Evolutionary conservation across 73 alveolate species (phyloP), one percentile per base, ranked within the genome.

Genomic region (Stentor coeruleus): DNA sequence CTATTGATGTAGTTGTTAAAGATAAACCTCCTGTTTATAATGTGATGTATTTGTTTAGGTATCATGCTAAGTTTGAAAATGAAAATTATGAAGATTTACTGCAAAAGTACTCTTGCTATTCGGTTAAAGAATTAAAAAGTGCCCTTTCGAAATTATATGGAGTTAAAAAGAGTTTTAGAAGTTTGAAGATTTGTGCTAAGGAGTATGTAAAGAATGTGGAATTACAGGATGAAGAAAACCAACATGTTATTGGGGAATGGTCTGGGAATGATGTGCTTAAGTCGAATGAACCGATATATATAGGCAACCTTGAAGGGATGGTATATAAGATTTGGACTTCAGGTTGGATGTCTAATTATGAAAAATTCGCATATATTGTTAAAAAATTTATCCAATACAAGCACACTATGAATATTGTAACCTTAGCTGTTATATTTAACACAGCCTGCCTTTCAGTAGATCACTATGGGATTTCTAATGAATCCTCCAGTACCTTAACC

Each of bases 401-500:
- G 33, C 14, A 15, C 1, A 20, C 37, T 26, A 33, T 20, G 11
- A 20, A 75, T 38, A 74, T 85, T 38, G 85, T 91, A 92, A 87
- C 91, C 31, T 26, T 88, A 14, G 39, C 85, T 11, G 94, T 91
- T 33, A 39, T 59, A 57, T 72, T 83, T 15, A 93, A 93, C 87
- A 93, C 98, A 14, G 84, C 91, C 3, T 86, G 80, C 0, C 88
- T 93, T 31, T 84, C 95, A 42, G 81, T 91, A 76, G 96, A 91
- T 60, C 82, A 87, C 72, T 91, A 93, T 72, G 93, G 92, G 0
- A 88, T 88, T n/a, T 38, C 37, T 39, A 74, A 58, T 58, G 3
- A 33, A 2, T 93, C 90, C 88, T 83, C 83, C 38, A 59, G 38
- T 26, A 33, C 81, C 55, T 83, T 96, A 31, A 39, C 74, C n/a